Evolutionary conservation across 108 stramenopile species (phyloP).

Genomic region (Mayamaea pseudoterrestris): DNA sequence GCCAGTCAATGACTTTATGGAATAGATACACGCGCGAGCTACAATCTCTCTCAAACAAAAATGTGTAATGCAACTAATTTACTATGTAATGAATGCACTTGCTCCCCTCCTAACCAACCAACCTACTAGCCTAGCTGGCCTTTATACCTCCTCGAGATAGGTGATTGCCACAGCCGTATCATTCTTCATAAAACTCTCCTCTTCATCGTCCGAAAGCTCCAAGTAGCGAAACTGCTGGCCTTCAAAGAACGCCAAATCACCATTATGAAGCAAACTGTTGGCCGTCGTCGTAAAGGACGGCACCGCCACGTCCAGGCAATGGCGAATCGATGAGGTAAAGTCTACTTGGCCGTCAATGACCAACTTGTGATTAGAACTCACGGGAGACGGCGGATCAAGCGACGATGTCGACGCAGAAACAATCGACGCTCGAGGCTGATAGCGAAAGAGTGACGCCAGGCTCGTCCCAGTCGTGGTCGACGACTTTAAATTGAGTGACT

Average conservation of each 20-base stretch:
- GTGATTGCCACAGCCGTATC: too few relatives aligned
- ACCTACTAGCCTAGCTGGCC: too few relatives aligned
- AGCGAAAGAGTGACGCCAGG: not conserved
- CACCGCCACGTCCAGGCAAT: not conserved
- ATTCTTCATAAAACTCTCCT: too few relatives aligned
- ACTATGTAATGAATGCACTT: too few relatives aligned
- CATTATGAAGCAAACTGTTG: constrained; percentile 3
- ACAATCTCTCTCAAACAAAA: too few relatives aligned
- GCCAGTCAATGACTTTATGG: too few relatives aligned
- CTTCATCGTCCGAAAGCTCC: constrained; percentile 25
- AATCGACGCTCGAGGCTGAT: not conserved
- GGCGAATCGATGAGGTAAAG: not conserved
- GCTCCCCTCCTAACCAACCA: too few relatives aligned
- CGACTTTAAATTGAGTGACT: not conserved
- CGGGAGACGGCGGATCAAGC: not conserved
- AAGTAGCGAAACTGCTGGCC: constrained; percentile 49
- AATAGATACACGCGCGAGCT: too few relatives aligned
- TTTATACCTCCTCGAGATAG: too few relatives aligned
- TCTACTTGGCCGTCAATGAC: not conserved
- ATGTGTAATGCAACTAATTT: too few relatives aligned
- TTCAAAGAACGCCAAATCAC: constrained; percentile 45
- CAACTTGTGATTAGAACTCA: not conserved
- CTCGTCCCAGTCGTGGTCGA: not conserved
- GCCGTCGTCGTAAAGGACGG: not conserved
- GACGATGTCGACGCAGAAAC: not conserved